A percentile compares a stretch with the other conserved stretches of the same genome.
Conservation (phyloP, 495 filamentous ascomycete genomes). For the Podospora tetraspora region DNA sequence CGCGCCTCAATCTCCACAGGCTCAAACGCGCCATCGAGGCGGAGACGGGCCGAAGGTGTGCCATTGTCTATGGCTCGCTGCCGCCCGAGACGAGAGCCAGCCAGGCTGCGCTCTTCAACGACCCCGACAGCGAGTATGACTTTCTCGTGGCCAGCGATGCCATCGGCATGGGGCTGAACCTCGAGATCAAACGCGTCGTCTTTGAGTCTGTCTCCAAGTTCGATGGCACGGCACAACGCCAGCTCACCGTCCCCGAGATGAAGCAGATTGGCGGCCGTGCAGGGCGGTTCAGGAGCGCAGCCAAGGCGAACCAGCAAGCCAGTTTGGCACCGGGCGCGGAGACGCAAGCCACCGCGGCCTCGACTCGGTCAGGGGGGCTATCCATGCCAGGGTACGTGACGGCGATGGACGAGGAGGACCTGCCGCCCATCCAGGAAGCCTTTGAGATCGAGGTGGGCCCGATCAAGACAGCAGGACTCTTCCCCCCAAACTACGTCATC, state of each 20-base stretch:
- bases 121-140: slow-evolving; percentile 90
- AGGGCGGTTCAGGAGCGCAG: slow-evolving; percentile 76
- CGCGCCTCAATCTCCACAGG: slow-evolving; percentile 71
- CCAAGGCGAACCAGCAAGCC: slow-evolving; percentile 33
- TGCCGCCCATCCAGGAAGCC: slow-evolving; percentile 53
- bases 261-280: slow-evolving; percentile 96
- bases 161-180: slow-evolving; percentile 94
- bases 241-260: slow-evolving; percentile 66
- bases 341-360: neutral
- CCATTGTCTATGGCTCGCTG: slow-evolving; percentile 86
- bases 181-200: slow-evolving; percentile 86
- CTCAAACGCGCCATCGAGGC: slow-evolving; percentile 74
- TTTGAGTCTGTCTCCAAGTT: slow-evolving; percentile 74
- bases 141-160: slow-evolving; percentile 92
- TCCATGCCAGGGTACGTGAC: slow-evolving; percentile 66
- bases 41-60: slow-evolving; percentile 68
- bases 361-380: slow-evolving; percentile 15
- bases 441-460: slow-evolving; percentile 60
- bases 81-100: slow-evolving; percentile 89
- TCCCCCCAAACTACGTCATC: slow-evolving; percentile 60
- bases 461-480: slow-evolving; percentile 66
- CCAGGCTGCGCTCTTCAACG: slow-evolving; percentile 90
- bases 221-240: slow-evolving; percentile 44
- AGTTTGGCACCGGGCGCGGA: neutral
- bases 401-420: slow-evolving; percentile 66